A percentile compares a stretch with the other conserved stretches of the same genome.
phyloP scores from a whole-genome alignment of 2,329 filamentous ascomycete species.

The Penicillium sp. region DNA sequence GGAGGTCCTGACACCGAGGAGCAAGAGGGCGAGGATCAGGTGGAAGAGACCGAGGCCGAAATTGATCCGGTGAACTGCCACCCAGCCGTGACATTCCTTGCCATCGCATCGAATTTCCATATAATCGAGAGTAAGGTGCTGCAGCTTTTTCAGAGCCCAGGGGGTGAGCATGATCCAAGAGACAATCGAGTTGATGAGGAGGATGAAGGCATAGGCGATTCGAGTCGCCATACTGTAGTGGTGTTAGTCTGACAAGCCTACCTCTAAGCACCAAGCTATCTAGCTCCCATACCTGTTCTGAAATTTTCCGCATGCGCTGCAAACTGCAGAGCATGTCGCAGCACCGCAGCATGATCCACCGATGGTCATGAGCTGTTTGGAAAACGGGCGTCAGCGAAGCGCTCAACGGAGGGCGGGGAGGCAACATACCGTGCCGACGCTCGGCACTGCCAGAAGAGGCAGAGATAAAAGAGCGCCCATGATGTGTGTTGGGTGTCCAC shows the following conservation, averaged over 20 bases:
- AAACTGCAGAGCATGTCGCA: conserved; percentile 92
- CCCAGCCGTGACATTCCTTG: conserved; percentile 89
- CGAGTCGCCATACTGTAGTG: conserved; percentile 81
- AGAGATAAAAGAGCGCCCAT: conserved; percentile 94
- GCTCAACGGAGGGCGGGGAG: conserved; percentile 4
- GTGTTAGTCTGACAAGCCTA: conserved; percentile 22
- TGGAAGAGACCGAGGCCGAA: conserved; percentile 96
- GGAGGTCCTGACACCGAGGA: conserved; percentile 82
- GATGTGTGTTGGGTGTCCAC: conserved; percentile 19
- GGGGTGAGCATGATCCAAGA: conserved; percentile 99
- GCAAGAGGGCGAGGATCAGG: conserved; percentile 74
- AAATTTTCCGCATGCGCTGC: conserved; percentile 93
- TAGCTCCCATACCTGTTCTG: conserved; percentile 70
- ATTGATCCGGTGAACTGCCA: conserved; percentile 95
- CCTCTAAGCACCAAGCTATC: conserved; percentile 5
- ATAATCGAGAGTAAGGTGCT: conserved; percentile 89
- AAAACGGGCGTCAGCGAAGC: conserved; percentile 13
- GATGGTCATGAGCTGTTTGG: conserved; percentile 66
- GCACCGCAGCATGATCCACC: conserved; percentile 92
- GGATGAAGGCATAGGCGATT: conserved; percentile 91
- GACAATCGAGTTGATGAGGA: conserved; percentile 92
- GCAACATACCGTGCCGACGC: conserved; percentile 72
- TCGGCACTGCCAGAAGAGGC: conserved; percentile 83
- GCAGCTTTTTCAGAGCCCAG: conserved; percentile 94
- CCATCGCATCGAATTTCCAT: conserved; percentile 92